Evolutionary conservation across 2,329 filamentous ascomycete species (phyloP).

Genomic region (Sphaerulina musiva): DNA sequence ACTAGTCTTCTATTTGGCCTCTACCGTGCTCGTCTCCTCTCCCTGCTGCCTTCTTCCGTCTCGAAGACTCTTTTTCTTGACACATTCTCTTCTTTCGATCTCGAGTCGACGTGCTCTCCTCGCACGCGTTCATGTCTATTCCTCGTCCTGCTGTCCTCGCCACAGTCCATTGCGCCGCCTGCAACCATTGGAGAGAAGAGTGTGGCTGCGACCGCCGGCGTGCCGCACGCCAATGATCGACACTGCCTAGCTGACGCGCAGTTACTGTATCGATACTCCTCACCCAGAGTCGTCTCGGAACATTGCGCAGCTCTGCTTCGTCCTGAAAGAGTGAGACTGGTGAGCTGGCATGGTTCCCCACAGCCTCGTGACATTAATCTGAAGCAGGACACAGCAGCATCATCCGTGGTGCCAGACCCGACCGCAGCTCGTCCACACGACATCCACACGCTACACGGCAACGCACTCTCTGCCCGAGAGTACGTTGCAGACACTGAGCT

Average conservation of each 20-base stretch:
- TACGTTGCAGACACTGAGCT: conserved; percentile 16
- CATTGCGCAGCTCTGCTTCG: conserved; percentile 1
- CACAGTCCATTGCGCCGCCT: background rate
- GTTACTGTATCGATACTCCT: conserved; percentile 12
- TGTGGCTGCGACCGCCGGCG: conserved; percentile 1
- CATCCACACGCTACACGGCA: conserved; percentile 12
- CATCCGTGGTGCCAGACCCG: conserved; percentile 12
- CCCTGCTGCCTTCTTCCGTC: conserved; percentile 20
- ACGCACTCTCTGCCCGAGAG: conserved; percentile 9
- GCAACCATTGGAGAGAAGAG: background rate
- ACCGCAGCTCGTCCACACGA: conserved; percentile 4
- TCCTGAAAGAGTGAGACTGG: background rate
- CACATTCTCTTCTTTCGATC: conserved; percentile 2
- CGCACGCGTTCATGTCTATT: conserved; percentile 5
- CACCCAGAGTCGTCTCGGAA: conserved; percentile 16
- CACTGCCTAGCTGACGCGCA: conserved; percentile 8
- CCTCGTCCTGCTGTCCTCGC: conserved; percentile 5
- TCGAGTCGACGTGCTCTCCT: background rate
- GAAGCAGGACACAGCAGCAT: conserved; percentile 18
- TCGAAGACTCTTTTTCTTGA: conserved; percentile 5
- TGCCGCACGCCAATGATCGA: conserved; percentile 17
- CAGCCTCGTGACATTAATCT: conserved; percentile 17
- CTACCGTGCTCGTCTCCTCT: conserved; percentile 7
- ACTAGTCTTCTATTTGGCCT: conserved; percentile 6
- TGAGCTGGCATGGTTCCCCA: conserved; percentile 15